Conservation (phyloP, 805 yeast genomes). For the Schwanniomyces yamadae region DNA sequence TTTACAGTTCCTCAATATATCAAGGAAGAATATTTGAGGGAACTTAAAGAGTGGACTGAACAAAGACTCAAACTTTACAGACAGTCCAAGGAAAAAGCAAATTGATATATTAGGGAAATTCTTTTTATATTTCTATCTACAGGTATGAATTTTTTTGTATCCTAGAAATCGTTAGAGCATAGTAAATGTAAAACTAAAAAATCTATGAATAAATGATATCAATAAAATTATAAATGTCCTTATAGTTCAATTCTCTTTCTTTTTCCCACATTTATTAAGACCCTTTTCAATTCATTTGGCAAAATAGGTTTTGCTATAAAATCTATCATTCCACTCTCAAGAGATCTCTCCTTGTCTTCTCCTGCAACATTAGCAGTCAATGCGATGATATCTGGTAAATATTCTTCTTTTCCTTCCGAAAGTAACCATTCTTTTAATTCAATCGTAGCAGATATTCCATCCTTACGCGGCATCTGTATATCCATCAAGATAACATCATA, state of each 20-base stretch:
- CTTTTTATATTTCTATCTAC: no score
- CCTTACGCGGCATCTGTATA: slow-evolving; percentile 54
- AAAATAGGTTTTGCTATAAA: slow-evolving; percentile 53
- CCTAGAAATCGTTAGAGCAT: neutral
- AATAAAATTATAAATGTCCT: no score
- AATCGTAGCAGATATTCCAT: slow-evolving; percentile 52
- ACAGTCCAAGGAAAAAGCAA: slow-evolving; percentile 5
- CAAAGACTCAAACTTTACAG: slow-evolving; percentile 24
- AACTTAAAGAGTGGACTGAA: slow-evolving; percentile 29
- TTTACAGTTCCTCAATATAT: slow-evolving; percentile 20
- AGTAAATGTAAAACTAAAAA: neutral
- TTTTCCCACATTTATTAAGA: no score
- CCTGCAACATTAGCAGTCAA: slow-evolving; percentile 55
- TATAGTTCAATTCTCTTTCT: neutral
- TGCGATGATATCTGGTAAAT: slow-evolving; percentile 43
- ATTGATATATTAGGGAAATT: no score
- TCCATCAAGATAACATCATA: slow-evolving; percentile 59
- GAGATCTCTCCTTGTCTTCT: slow-evolving; percentile 49
- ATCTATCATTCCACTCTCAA: slow-evolving; percentile 52
- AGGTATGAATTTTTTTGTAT: neutral
- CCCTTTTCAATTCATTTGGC: slow-evolving; percentile 43
- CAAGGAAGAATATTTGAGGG: slow-evolving; percentile 18
- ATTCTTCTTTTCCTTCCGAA: slow-evolving; percentile 14
- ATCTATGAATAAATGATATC: neutral
- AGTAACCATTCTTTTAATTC: slow-evolving; percentile 34